Conservation (phyloP, 306 rosid species). For the Betula pendula region DNA sequence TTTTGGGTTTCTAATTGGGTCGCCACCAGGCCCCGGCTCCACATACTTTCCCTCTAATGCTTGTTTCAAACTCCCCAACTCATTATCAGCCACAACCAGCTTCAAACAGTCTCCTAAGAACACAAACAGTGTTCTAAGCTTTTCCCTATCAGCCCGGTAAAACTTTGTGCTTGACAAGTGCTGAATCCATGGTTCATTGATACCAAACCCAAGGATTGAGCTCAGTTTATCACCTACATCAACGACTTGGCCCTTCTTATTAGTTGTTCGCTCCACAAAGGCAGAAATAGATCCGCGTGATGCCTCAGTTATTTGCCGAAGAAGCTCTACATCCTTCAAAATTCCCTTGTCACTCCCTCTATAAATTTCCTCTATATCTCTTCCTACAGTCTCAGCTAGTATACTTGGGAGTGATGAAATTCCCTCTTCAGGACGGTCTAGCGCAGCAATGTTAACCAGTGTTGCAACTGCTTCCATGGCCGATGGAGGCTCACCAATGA, state of each 20-base stretch:
- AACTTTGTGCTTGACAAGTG: conserved; percentile 83
- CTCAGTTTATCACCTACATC: conserved; percentile 68
- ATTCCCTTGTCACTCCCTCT: conserved; percentile 84
- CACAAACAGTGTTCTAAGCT: conserved; percentile 65
- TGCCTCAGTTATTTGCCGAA: conserved; percentile 79
- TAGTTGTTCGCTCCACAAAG: conserved; percentile 85
- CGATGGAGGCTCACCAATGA: conserved; percentile 97
- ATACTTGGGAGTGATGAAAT: conserved; percentile 77
- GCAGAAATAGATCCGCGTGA: conserved; percentile 82
- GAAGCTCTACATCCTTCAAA: conserved; percentile 93
- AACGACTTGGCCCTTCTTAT: conserved; percentile 88
- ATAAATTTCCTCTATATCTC: conserved; percentile 81
- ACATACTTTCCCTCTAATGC: conserved; percentile 95
- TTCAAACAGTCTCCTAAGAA: conserved; percentile 84
- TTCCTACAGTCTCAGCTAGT: conserved; percentile 83
- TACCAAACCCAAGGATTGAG: conserved; percentile 82
- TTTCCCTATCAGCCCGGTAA: conserved; percentile 84
- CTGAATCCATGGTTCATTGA: conserved; percentile 92
- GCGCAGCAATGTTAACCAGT: conserved; percentile 93
- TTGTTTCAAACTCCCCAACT: conserved; percentile 91
- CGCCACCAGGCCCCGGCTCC: conserved; percentile 99
- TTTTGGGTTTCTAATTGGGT: conserved; percentile 91
- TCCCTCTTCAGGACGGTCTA: conserved; percentile 85
- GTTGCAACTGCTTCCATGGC: conserved; percentile 99
- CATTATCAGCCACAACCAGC: conserved; percentile 87